Evolutionary conservation across 495 filamentous ascomycete species (phyloP), one percentile per base, ranked within the genome.

Genomic region (Penicillium cosmopolitanum): DNA sequence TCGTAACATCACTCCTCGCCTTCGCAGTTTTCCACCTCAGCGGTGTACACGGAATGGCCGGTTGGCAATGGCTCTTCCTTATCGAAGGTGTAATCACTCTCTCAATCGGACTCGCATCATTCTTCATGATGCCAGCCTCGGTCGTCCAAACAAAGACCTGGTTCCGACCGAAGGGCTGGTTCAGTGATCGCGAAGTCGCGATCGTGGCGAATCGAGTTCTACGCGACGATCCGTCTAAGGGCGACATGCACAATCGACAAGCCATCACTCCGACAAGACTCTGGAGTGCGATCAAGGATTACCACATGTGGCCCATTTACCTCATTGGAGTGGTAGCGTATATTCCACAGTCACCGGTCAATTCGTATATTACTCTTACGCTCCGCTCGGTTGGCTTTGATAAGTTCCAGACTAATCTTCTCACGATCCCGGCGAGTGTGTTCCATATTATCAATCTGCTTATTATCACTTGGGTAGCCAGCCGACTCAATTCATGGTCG

Each of bases 291-390:
- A 58, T 91, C 3, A 81, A 70, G 25, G 89, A 92, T 66, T 91
- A 84, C 48, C 85, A 93, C 54, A 76, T 93, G 68, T 92, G 87
- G 86, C 84, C 85, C 0, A 80, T 90, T 28, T 92, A 90, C 62
- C 61, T 87, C 18, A 63, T 89, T 5, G 87, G 88, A 10, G 50
- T 92, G 4, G 72, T 76, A 0, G 85, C 77, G 66, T 68, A 77
- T 50, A 85, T 89, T 16, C 85, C 88, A 1, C 69, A 70, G 15
- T 73, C 73, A 0, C 82, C 86, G 0, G 74, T 79, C 6, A 75
- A 68, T 4, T 72, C 69, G 11, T 92, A 92, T 57, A 75, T 92
- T 50, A 89, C 87, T 0, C 70, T 91, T 3, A 80, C 81, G 11
- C 71, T 90, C 8, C 77, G 80, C 55, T 69, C 74, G 0, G 71